These are phyloP conservation scores for Strobilomyces confusus DNA, from an alignment of 768 basidiomycete genomes.

Conservation along the genomic window DNA sequence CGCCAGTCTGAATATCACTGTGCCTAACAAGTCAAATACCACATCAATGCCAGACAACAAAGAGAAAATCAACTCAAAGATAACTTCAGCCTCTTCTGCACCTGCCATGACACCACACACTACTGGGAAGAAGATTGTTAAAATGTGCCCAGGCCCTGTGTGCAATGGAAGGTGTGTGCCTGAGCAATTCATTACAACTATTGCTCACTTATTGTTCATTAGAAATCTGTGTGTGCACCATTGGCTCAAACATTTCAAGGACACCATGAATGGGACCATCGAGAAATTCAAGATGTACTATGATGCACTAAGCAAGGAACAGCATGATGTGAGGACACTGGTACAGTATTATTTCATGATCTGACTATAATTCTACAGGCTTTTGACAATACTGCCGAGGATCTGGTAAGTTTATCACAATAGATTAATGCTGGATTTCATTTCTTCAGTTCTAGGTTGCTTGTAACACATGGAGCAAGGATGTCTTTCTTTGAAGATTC, in stretches of 20 bases:
- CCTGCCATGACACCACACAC: too few relatives aligned
- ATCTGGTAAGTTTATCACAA: background rate
- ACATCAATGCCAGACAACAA: too few relatives aligned
- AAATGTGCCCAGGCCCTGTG: background rate
- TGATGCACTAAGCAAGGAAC: background rate
- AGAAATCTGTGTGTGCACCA: background rate
- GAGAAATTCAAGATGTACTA: background rate
- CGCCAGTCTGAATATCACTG: too few relatives aligned
- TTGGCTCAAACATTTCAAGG: background rate
- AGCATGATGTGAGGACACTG: background rate
- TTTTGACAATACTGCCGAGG: background rate
- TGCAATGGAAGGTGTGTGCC: background rate
- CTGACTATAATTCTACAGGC: background rate
- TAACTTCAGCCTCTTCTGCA: too few relatives aligned
- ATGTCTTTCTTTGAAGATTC: too few relatives aligned
- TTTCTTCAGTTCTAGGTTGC: too few relatives aligned
- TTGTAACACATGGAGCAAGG: too few relatives aligned
- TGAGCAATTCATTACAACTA: background rate
- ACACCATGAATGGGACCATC: background rate
- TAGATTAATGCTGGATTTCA: too few relatives aligned
- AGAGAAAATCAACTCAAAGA: too few relatives aligned
- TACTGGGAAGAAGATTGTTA: background rate
- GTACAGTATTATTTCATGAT: too few relatives aligned
- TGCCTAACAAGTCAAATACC: too few relatives aligned
- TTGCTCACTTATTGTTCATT: background rate